Evolutionary conservation across 2,329 filamentous ascomycete species (phyloP).

Genomic region (Leptographium flavum): DNA sequence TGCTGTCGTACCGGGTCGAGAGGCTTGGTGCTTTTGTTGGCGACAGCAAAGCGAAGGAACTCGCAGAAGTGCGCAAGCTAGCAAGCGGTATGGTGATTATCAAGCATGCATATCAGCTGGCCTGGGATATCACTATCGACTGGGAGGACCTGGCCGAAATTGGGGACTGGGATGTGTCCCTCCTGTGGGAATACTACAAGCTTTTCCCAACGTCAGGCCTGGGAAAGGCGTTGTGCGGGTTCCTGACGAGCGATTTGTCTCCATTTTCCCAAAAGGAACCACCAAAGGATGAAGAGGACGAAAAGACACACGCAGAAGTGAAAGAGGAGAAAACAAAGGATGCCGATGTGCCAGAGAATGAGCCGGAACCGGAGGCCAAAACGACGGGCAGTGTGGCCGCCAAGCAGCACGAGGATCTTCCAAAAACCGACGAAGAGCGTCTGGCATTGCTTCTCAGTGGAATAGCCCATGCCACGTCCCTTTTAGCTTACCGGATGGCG

Average conservation of each 20-base stretch:
- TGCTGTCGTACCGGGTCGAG: slow-evolving; percentile 70
- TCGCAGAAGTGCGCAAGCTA: slow-evolving; percentile 57
- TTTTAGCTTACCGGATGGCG: slow-evolving; percentile 71
- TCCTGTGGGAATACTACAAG: slow-evolving; percentile 67
- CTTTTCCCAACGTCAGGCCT: slow-evolving; percentile 79
- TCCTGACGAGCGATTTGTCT: slow-evolving; percentile 68
- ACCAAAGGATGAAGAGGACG: slow-evolving; percentile 24
- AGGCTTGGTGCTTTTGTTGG: slow-evolving; percentile 55
- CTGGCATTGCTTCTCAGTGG: slow-evolving; percentile 69
- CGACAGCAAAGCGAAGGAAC: slow-evolving; percentile 52
- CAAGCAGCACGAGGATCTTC: slow-evolving; percentile 21
- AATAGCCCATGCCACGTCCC: slow-evolving; percentile 51
- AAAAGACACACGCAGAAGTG: slow-evolving; percentile 45
- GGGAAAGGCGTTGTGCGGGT: slow-evolving; percentile 68
- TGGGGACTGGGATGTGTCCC: slow-evolving; percentile 59
- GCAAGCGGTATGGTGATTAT: slow-evolving; percentile 93
- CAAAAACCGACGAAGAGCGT: slow-evolving; percentile 62
- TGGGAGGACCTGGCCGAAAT: slow-evolving; percentile 71
- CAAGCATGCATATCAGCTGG: slow-evolving; percentile 75
- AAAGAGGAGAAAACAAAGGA: slow-evolving; percentile 25
- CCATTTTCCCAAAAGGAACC: slow-evolving; percentile 46
- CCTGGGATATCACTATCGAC: slow-evolving; percentile 83
- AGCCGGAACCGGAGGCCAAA: no score
- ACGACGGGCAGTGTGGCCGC: no score
- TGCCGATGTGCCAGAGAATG: slow-evolving; percentile 15